Evolutionary conservation across 2,329 filamentous ascomycete species (phyloP).

Genomic region (Chalara sp.): DNA sequence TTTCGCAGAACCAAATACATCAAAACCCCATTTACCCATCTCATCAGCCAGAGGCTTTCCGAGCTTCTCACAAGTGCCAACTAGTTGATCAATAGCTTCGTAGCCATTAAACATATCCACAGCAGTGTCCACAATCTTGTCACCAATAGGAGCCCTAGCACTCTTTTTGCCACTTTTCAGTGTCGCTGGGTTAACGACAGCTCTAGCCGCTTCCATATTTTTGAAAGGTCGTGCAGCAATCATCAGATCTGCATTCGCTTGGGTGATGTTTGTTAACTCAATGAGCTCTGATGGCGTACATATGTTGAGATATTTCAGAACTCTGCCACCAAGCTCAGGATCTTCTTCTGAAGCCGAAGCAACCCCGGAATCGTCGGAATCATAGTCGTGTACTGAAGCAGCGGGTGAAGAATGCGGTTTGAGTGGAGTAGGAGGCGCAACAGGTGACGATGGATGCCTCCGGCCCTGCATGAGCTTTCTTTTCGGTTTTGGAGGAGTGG

Average conservation of each 20-base stretch:
- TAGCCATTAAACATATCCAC: conserved; percentile 73
- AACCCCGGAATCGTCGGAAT: conserved; percentile 23
- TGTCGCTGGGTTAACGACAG: conserved; percentile 47
- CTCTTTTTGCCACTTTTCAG: conserved; percentile 43
- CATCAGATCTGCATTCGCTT: conserved; percentile 62
- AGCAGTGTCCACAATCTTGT: conserved; percentile 60
- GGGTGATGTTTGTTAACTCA: conserved; percentile 71
- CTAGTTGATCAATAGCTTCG: conserved; percentile 75
- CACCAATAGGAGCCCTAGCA: conserved; percentile 47
- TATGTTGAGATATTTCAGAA: conserved; percentile 78
- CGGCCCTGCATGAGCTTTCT: conserved; percentile 27
- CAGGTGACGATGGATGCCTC: conserved; percentile 20
- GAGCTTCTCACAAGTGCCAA: conserved; percentile 66
- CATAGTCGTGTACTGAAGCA: conserved; percentile 18
- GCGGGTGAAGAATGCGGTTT: conserved; percentile 11
- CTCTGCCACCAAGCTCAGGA: conserved; percentile 41
- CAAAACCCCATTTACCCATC: conserved; percentile 63
- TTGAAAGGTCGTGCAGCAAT: conserved; percentile 70
- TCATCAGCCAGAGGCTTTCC: conserved; percentile 59
- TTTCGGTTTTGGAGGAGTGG: conserved; percentile 23
- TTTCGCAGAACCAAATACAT: conserved; percentile 53
- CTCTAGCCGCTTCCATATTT: conserved; percentile 57
- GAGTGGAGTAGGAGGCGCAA: conserved; percentile 15
- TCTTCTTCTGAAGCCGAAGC: conserved; percentile 27
- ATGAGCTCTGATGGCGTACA: conserved; percentile 70